Evolutionary conservation across 169 alveolate genomes (phyloP), one percentile per base, ranked within the genome.

Genomic region (Eimeria acervulina): DNA sequence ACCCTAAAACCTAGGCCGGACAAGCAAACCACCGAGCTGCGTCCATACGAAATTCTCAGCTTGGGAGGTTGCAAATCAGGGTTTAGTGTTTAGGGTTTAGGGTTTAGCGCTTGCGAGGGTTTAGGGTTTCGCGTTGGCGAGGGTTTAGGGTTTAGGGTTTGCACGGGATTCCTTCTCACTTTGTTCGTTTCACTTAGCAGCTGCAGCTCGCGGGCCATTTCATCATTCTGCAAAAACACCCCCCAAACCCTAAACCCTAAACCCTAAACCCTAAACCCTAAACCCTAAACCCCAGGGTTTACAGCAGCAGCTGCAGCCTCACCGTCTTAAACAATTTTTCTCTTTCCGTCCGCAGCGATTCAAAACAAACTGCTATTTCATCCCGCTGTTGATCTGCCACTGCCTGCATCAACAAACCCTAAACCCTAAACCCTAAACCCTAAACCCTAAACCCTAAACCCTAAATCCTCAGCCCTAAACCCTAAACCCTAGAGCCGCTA

Each of bases 181-280:
- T 63, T 63, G 38, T 63, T 47, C 55, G 5, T 47, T 12, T 47
- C 55, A 47, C 55, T 63, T 63, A 63, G 76, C 10, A 63, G 76
- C 55, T 47, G 19, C 12, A 28, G 76, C 21, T 63, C 76, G 23
- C 76, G 13, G 10, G 76, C 76, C 33, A 63, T 28, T 63, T 63
- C 76, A 63, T 23, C 76, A 8, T 63, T 63, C 76, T 63, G 76
- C n/a, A 63, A 63, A 5, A 12, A 47, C 5, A 47, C 5, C 55
- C 55, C 47, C 66, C 26, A 68, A 68, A 68, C 80, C 80, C 1
- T 68, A 68, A 68, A 28, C 80, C 40, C 10, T 28, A 68, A 23
- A 68, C 80, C 80, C 40, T 68, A 68, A 68, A 68, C 80, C 80
- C 80, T 68, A 68, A 68, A 68, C 80, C 42, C 80, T 68, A 36